Percentiles rank a stretch among this genome's conserved stretches.
Evolutionary conservation across 2,329 filamentous ascomycete genomes (phyloP).

Genomic region (Dothiorella sarmentorum): DNA sequence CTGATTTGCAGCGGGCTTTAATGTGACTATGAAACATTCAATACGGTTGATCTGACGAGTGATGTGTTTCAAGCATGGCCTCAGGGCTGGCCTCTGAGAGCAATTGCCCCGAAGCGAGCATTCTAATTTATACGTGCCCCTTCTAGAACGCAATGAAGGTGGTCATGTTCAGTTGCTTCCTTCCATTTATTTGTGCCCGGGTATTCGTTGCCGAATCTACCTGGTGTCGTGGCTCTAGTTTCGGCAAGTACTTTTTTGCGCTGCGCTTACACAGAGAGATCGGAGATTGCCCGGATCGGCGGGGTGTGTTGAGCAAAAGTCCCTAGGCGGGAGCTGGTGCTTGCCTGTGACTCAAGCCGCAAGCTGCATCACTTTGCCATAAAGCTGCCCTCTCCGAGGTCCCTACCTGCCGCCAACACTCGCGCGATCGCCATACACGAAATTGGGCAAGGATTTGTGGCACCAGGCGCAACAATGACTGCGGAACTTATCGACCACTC

Average conservation of each 20-base stretch:
- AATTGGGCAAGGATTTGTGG: background rate
- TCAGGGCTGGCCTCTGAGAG: background rate
- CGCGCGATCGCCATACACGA: background rate
- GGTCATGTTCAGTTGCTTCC: too few relatives aligned
- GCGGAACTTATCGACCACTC: conserved; percentile 71
- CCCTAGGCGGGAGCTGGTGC: background rate
- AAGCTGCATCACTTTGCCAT: background rate
- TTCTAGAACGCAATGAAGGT: too few relatives aligned
- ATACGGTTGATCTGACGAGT: background rate
- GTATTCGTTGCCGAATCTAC: too few relatives aligned
- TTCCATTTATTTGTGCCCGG: too few relatives aligned
- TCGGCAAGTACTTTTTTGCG: too few relatives aligned
- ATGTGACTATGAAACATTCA: background rate
- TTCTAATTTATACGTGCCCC: too few relatives aligned
- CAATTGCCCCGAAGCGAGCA: background rate
- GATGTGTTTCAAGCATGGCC: background rate
- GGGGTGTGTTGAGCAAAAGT: background rate
- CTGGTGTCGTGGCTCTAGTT: too few relatives aligned
- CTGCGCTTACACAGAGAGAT: background rate
- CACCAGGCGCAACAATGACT: conserved; percentile 37
- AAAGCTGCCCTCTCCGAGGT: background rate
- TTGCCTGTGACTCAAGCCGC: conserved; percentile 1
- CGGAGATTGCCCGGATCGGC: conserved; percentile 4
- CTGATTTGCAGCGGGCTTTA: background rate
- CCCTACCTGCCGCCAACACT: background rate